Percentiles rank a stretch among this genome's conserved stretches.
These are phyloP conservation scores for Nymphaea thermarum DNA, from an alignment of 164 flowering plant species.

Conservation along the genomic window DNA sequence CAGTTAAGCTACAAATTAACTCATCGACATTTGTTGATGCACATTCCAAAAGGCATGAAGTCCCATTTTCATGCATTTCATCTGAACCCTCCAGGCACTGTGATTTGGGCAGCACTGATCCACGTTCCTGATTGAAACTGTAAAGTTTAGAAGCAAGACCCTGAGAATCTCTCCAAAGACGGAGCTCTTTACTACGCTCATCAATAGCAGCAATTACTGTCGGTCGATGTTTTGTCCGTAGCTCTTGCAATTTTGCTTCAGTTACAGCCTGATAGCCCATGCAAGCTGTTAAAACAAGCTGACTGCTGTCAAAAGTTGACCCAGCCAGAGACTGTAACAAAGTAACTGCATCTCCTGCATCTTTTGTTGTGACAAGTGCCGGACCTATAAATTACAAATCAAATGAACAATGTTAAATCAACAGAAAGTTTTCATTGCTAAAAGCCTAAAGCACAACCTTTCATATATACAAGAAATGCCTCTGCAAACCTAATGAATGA, in stretches of 20 bases:
- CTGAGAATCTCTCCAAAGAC: constrained; percentile 56
- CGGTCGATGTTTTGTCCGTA: constrained; percentile 77
- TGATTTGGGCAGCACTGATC: constrained; percentile 29
- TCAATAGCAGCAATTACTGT: constrained; percentile 50
- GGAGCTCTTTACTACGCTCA: constrained; percentile 74
- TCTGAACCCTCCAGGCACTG: constrained; percentile 22
- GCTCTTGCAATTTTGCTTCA: constrained; percentile 57
- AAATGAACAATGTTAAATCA: no score
- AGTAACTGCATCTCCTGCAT: constrained; percentile 98
- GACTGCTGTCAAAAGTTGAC: constrained; percentile 98
- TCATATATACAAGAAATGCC: no score
- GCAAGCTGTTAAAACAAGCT: constrained; percentile 94
- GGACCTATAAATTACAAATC: constrained; percentile 44
- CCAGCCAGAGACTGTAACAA: constrained; percentile 91
- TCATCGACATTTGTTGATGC: constrained; percentile 35
- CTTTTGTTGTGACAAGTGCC: constrained; percentile 88
- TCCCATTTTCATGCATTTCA: constrained; percentile 17
- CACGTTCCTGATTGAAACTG: constrained; percentile 65
- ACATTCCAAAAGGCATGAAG: constrained; percentile 15
- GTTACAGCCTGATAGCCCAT: constrained; percentile 86
- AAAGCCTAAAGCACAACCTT: no score
- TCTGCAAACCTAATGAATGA: no score
- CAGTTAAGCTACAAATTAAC: constrained; percentile 23
- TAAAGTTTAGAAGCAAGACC: constrained; percentile 75
- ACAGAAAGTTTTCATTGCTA: no score